Conservation (phyloP, 2,329 filamentous ascomycete species). For the Pochonia chlamydosporia region DNA sequence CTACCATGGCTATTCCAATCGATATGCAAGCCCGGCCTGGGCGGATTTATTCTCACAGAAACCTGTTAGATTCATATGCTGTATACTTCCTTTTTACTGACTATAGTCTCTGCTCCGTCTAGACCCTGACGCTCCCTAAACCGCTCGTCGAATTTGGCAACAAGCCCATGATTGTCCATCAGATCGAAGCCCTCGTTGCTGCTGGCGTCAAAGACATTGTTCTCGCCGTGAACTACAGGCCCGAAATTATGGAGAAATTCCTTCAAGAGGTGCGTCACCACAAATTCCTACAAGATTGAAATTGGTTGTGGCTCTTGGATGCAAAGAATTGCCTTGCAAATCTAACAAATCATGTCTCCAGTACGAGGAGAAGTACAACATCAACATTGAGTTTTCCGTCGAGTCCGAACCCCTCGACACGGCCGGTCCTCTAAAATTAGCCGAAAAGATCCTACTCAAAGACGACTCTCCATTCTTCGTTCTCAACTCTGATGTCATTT, state of each 20-base stretch:
- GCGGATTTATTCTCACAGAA: no score
- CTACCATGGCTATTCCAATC: no score
- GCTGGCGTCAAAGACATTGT: conserved; percentile 97
- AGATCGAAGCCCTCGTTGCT: conserved; percentile 89
- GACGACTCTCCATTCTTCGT: conserved; percentile 96
- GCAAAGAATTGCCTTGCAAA: no score
- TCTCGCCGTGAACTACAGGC: conserved; percentile 96
- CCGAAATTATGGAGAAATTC: conserved; percentile 93
- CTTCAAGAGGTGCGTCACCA: conserved; percentile 66
- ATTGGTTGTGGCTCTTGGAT: no score
- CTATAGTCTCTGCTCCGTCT: conserved; percentile 7
- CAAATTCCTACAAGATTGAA: no score
- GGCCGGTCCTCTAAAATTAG: conserved; percentile 90
- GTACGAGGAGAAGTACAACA: conserved; percentile 89
- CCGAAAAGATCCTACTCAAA: conserved; percentile 86
- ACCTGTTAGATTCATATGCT: no score
- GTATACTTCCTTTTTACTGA: conserved; percentile 17
- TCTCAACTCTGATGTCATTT: conserved; percentile 96
- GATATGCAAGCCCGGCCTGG: no score
- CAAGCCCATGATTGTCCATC: conserved; percentile 98
- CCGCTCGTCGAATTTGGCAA: conserved; percentile 97
- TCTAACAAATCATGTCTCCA: conserved; percentile 22
- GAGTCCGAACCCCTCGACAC: conserved; percentile 94
- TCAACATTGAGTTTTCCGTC: conserved; percentile 96
- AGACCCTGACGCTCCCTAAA: conserved; percentile 96